Conservation (phyloP, 73 alveolate species). For the Paramecium biaurelia region DNA sequence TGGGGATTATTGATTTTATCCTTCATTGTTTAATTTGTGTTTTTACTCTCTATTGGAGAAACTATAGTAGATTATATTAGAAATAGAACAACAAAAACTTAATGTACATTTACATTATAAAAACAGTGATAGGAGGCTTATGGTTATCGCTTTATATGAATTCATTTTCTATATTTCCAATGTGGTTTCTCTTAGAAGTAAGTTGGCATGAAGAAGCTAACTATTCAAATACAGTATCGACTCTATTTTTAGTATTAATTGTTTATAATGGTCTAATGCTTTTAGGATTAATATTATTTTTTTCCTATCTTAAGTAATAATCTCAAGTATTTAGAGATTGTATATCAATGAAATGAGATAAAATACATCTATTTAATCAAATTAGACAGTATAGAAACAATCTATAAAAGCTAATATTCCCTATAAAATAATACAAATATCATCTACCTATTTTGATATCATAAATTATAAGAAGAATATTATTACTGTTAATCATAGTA, state of each 20-base stretch:
- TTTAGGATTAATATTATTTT: not conserved
- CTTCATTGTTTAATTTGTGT: not conserved
- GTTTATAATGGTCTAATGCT: not conserved
- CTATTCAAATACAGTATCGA: not conserved
- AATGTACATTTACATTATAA: not conserved
- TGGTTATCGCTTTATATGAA: not conserved
- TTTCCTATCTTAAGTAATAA: not conserved
- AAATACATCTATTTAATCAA: not conserved
- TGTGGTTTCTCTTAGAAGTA: not conserved
- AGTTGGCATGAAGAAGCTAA: not conserved
- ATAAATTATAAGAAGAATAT: not conserved
- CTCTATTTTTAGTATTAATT: not conserved
- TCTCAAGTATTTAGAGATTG: not conserved
- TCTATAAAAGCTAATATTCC: not conserved
- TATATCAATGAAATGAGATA: not conserved
- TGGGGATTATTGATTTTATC: constrained; percentile 25
- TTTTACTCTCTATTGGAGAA: constrained; percentile 8
- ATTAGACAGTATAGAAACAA: not conserved
- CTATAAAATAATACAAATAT: not conserved
- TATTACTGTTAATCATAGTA: not conserved
- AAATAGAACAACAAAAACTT: not conserved
- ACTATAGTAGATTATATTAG: not conserved
- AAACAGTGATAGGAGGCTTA: not conserved
- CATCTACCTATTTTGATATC: constrained; percentile 1
- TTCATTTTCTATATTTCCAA: not conserved